phyloP scores from a whole-genome alignment of 805 yeast genomes.

The Debaryomyces prosopidis region DNA sequence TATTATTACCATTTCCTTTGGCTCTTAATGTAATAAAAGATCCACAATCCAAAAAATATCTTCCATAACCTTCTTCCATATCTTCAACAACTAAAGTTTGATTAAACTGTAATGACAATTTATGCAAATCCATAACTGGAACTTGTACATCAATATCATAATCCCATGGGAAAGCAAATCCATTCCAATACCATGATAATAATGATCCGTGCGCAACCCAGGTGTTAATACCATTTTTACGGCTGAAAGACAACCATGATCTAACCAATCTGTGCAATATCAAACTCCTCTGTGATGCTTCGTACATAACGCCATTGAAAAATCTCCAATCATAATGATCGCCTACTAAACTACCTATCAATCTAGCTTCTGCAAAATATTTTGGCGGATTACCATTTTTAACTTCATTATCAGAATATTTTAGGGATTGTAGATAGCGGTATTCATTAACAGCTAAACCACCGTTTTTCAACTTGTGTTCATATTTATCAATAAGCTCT shows the following conservation, averaged over 20 bases:
- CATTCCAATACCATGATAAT: conserved; percentile 33
- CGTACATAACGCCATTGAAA: conserved; percentile 55
- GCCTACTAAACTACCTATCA: conserved; percentile 40
- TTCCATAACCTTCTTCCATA: conserved; percentile 26
- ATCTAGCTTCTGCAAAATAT: conserved; percentile 37
- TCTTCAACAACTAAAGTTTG: conserved; percentile 33
- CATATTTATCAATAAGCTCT: conserved; percentile 14
- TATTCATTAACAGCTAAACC: conserved; percentile 21
- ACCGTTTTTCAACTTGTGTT: conserved; percentile 5
- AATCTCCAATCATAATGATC: conserved; percentile 64
- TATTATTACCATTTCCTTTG: conserved; percentile 34
- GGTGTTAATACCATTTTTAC: conserved; percentile 20
- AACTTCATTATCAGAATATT: conserved; percentile 20
- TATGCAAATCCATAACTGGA: conserved; percentile 22
- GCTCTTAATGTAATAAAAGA: conserved; percentile 28
- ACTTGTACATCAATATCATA: conserved; percentile 29
- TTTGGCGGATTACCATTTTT: conserved; percentile 24
- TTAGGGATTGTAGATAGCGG: conserved; percentile 39
- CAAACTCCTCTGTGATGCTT: conserved; percentile 18
- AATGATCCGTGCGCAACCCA: conserved; percentile 32
- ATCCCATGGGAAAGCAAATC: conserved; percentile 28
- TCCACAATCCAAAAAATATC: conserved; percentile 28
- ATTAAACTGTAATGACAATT: conserved; percentile 21
- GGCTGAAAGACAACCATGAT: conserved; percentile 26
- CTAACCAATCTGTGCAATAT: conserved; percentile 23